Evolutionary conservation across 441 rosid genomes (phyloP).

Genomic region (Iberis amara): DNA sequence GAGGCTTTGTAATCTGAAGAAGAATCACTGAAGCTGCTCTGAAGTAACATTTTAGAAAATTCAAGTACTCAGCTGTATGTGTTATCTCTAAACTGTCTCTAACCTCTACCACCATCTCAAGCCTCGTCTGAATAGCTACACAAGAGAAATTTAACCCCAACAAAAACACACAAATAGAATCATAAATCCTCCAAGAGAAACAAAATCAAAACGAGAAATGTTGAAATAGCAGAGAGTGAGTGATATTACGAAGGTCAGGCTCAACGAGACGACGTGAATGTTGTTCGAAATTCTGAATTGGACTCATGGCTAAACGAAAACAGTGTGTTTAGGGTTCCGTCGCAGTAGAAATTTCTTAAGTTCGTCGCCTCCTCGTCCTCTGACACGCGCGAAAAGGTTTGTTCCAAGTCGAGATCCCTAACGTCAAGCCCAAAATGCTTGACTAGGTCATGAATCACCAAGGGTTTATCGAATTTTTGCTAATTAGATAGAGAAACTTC

Average conservation of each 20-base stretch:
- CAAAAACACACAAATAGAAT: too few species aligned
- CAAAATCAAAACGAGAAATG: too few species aligned
- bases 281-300: conserved; percentile 82
- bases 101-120: conserved; percentile 87
- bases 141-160: background rate
- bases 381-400: background rate
- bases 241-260: conserved; percentile 51
- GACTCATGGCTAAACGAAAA: conserved; percentile 49
- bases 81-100: conserved; percentile 95
- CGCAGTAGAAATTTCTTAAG: background rate
- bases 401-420: conserved; percentile 1
- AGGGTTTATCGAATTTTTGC: conserved; percentile 13
- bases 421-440: conserved; percentile 5
- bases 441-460: conserved; percentile 25
- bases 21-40: conserved; percentile 75
- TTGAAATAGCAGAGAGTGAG: background rate
- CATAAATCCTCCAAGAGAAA: too few species aligned
- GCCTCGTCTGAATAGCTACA: conserved; percentile 76
- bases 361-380: background rate
- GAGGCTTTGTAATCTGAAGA: conserved; percentile 80
- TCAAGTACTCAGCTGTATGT: conserved; percentile 88
- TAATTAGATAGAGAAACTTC: conserved; percentile 6
- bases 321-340: conserved; percentile 27
- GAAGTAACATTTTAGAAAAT: conserved; percentile 89
- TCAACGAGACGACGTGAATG: conserved; percentile 74